phyloP scores from a whole-genome alignment of 1,284 basidiomycete genomes.

The Macrocystidia cucumis region DNA sequence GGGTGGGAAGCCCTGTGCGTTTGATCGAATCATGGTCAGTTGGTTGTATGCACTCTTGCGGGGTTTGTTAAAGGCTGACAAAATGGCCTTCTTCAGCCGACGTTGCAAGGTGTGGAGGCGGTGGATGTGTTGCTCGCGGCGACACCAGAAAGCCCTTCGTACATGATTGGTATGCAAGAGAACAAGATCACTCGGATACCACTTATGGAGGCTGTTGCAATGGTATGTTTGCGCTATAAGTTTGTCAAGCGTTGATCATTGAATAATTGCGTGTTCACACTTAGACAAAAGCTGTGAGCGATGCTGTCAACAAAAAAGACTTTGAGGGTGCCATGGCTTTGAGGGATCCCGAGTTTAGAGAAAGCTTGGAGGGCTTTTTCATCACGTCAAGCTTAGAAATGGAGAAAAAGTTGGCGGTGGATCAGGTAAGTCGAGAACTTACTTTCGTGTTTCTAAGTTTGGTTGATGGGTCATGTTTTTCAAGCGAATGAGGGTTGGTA shows the following conservation, averaged over 20 bases:
- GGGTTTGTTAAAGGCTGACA: background rate
- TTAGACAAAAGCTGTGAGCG: conserved; percentile 81
- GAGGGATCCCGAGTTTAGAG: conserved; percentile 89
- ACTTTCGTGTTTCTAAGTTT: background rate
- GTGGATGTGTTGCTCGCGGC: conserved; percentile 88
- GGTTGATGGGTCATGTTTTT: conserved; percentile 4
- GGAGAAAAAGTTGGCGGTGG: conserved; percentile 52
- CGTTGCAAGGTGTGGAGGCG: conserved; percentile 91
- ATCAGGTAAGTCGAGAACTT: conserved; percentile 38
- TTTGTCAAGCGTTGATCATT: conserved; percentile 1
- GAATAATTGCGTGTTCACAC: conserved; percentile 1
- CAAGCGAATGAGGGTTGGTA: conserved; percentile 82
- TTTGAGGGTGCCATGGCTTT: conserved; percentile 85
- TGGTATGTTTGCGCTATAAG: conserved; percentile 39
- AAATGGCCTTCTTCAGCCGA: conserved; percentile 50
- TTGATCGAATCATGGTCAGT: conserved; percentile 87
- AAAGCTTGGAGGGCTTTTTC: conserved; percentile 81
- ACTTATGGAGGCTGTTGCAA: conserved; percentile 87
- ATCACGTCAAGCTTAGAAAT: conserved; percentile 62
- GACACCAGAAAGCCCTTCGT: conserved; percentile 86
- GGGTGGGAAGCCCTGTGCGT: conserved; percentile 89
- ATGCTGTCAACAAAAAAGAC: conserved; percentile 79
- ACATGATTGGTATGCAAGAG: conserved; percentile 95
- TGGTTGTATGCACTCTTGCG: conserved; percentile 47
- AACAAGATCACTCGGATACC: conserved; percentile 94